phyloP scores from a whole-genome alignment of 805 yeast genomes.

The Nakazawaea molendinolei region DNA sequence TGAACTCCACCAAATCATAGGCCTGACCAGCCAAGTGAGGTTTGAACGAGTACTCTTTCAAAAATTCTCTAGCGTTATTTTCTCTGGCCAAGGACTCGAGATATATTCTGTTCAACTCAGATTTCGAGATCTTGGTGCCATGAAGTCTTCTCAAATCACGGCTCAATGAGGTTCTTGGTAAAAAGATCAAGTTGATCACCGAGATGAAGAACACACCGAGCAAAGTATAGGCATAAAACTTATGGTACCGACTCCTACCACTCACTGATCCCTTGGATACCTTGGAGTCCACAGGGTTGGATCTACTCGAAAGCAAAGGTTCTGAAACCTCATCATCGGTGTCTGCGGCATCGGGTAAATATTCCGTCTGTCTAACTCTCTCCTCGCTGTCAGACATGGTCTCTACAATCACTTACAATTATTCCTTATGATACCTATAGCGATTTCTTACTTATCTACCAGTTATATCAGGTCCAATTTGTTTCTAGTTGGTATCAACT shows the following conservation, averaged over 20 bases:
- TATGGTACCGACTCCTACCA: conserved; percentile 13
- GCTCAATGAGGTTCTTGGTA: conserved; percentile 79
- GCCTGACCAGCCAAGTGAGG: conserved; percentile 43
- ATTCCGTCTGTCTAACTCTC: too few species aligned
- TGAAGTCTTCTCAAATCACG: conserved; percentile 76
- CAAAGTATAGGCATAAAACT: conserved; percentile 39
- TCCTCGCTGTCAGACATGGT: too few species aligned
- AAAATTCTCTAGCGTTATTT: conserved; percentile 27
- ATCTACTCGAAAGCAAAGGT: not conserved
- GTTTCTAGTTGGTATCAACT: too few species aligned
- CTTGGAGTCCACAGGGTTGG: not conserved
- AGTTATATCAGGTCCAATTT: too few species aligned
- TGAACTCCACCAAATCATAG: conserved; percentile 38
- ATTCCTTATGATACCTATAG: too few species aligned
- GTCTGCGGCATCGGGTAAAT: conserved; percentile 1
- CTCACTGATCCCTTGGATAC: too few species aligned
- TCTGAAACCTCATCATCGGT: conserved; percentile 1
- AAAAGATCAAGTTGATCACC: conserved; percentile 59
- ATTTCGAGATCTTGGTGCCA: conserved; percentile 54
- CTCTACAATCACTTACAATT: too few species aligned
- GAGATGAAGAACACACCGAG: conserved; percentile 46
- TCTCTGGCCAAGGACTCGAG: conserved; percentile 31
- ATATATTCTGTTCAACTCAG: conserved; percentile 62
- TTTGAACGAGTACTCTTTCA: conserved; percentile 31
- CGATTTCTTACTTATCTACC: too few species aligned